Evolutionary conservation across 2,329 filamentous ascomycete species (phyloP), one percentile per base, ranked within the genome.

Genomic region (Alternaria burnsii): DNA sequence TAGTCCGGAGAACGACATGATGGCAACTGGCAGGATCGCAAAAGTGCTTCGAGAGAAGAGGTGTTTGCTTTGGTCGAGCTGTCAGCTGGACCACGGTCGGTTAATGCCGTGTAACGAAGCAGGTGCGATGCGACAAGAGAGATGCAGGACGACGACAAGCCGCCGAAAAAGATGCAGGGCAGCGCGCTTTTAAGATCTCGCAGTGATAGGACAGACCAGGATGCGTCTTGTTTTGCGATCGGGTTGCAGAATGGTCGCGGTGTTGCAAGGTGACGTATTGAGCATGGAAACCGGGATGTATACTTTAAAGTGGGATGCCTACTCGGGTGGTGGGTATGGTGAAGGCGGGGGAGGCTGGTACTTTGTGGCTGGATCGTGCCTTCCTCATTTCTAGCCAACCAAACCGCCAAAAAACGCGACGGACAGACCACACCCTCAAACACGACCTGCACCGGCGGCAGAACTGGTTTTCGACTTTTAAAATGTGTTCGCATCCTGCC

Each of bases 1-100:
- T 48, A 89, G 71, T 59, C 86, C 85, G 63, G 82, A 81, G 71
- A 85, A 69, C 7, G 79, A 79, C 82, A 84, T 84, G 62, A 58
- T 74, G 69, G 65, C 52, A 61, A 65, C 44, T 41, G 59, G 28
- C 43, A 30, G 53, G 42, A 59, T 34, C 41, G 3, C 40, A 42
- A 47, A 53, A 36, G 11, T 47, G 51, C 44, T 52, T 55, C 28
- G 51, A 30, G 40, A 56, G 40, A 38, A 55, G 46, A 48, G 40
- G 36, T 47, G 58, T 52, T 58, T 62, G 62, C 57, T 52, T 48
- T 54, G 52, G 46, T 52, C n/a, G 57, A 52, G 53, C 43, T 54
- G 52, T 60, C 51, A 59, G 52, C 58, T 48, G 63, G 58, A 51
- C 40, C 48, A 58, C 55, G 50, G 57, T 24, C 32, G 47, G 36